Conservation (phyloP, 1,284 basidiomycete species). For the Grifola frondosa region DNA sequence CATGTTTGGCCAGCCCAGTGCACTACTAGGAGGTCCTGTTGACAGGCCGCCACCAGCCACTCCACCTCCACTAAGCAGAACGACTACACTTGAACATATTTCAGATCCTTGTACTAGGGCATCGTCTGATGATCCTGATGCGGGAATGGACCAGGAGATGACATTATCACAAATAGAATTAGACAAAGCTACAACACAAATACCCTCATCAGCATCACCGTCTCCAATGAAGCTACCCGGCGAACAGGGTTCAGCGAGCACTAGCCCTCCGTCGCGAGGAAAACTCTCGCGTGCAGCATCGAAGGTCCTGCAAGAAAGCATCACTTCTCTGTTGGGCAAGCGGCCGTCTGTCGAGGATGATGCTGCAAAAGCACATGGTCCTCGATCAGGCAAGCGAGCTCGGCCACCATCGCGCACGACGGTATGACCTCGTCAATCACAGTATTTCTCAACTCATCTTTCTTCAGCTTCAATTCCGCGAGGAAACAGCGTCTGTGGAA, state of each 20-base stretch:
- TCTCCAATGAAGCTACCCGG: slow-evolving; percentile 47
- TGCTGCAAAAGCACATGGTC: slow-evolving; percentile 17
- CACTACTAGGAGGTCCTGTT: neutral
- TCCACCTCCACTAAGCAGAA: slow-evolving; percentile 2
- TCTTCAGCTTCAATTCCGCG: too few species aligned
- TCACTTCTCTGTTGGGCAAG: slow-evolving; percentile 67
- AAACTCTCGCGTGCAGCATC: slow-evolving; percentile 43
- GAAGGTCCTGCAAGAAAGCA: slow-evolving; percentile 58
- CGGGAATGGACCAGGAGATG: neutral
- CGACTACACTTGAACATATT: neutral
- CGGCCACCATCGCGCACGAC: slow-evolving; percentile 42
- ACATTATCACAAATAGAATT: too few species aligned
- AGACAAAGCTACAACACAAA: too few species aligned
- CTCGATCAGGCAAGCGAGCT: slow-evolving; percentile 40
- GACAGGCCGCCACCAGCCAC: neutral
- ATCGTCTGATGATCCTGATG: too few species aligned
- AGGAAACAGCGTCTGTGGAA: too few species aligned
- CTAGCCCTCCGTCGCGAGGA: slow-evolving; percentile 23
- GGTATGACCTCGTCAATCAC: slow-evolving; percentile 31
- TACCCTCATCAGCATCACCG: slow-evolving; percentile 57
- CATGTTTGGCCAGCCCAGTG: neutral
- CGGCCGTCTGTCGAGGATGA: slow-evolving; percentile 45
- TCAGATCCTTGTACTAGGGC: neutral
- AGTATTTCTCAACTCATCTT: neutral
- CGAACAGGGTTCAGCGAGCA: neutral